phyloP scores from a whole-genome alignment of 1,284 basidiomycete genomes.

The Ceratorhiza oryzae-sativae region DNA sequence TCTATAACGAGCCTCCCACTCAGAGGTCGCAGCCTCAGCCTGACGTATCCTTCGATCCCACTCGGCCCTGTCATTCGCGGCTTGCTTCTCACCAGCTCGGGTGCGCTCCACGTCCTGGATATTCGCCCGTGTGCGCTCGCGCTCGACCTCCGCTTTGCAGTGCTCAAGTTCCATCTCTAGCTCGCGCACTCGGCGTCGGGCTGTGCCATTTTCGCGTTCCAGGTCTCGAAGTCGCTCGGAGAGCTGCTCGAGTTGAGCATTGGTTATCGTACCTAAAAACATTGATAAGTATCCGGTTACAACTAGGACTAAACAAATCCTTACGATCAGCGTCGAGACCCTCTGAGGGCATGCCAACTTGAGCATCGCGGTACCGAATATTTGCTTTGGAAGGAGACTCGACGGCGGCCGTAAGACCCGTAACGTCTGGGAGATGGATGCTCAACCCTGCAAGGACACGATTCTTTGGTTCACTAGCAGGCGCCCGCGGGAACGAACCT shows the following conservation, averaged over 20 bases:
- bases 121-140: conserved; percentile 62
- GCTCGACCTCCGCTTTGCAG: conserved; percentile 73
- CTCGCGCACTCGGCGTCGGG: conserved; percentile 77
- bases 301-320: background rate
- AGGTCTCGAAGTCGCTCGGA: conserved; percentile 71
- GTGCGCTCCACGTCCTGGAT: conserved; percentile 53
- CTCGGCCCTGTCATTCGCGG: conserved; percentile 8
- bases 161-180: conserved; percentile 81
- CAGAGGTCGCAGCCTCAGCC: conserved; percentile 47
- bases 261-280: conserved; percentile 61
- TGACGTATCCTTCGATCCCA: conserved; percentile 11
- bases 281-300: background rate
- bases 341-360: conserved; percentile 17
- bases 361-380: conserved; percentile 26
- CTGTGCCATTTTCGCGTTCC: conserved; percentile 81
- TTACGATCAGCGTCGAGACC: conserved; percentile 32
- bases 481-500: conserved; percentile 41
- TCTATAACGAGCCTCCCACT: conserved; percentile 61
- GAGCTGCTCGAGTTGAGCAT: conserved; percentile 64
- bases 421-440: conserved; percentile 76
- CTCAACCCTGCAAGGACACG: conserved; percentile 41
- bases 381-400: conserved; percentile 66
- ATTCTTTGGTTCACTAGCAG: conserved; percentile 32
- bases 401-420: conserved; percentile 76
- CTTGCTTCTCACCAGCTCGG: conserved; percentile 43